These are phyloP conservation scores for Pseudogymnoascus sp. DNA, from an alignment of 2,329 filamentous ascomycete genomes.

Conservation along the genomic window DNA sequence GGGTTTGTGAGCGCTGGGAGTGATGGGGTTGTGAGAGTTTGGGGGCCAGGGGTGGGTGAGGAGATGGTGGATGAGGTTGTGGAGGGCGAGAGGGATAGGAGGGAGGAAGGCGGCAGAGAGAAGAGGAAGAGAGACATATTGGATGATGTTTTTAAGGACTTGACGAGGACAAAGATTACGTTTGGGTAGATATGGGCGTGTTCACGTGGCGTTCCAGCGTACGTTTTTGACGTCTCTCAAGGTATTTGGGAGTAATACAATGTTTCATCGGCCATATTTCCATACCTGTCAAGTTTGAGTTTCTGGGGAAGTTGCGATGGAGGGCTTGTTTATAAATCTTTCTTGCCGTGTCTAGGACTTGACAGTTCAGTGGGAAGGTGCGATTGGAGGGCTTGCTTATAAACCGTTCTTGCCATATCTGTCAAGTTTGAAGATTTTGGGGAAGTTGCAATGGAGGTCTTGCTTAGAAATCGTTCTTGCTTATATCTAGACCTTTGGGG, in stretches of 20 bases:
- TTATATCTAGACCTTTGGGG: too few species aligned
- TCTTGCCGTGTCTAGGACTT: too few species aligned
- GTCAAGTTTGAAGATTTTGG: too few species aligned
- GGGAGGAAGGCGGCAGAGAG: constrained; percentile 43
- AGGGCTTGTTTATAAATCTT: too few species aligned
- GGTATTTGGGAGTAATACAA: not conserved
- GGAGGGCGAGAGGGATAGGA: constrained; percentile 25
- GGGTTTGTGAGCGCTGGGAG: constrained; percentile 74
- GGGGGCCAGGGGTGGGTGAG: constrained; percentile 56
- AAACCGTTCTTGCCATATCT: too few species aligned
- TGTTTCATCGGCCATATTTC: not conserved
- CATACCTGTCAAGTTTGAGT: too few species aligned
- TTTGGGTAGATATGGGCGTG: constrained; percentile 36
- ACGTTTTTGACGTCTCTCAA: not conserved
- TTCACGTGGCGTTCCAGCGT: not conserved
- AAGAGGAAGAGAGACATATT: constrained; percentile 71
- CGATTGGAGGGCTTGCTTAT: too few species aligned
- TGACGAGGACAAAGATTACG: constrained; percentile 66
- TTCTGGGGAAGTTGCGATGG: too few species aligned
- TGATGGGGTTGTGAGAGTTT: constrained; percentile 76
- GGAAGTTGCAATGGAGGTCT: too few species aligned
- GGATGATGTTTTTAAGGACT: constrained; percentile 69
- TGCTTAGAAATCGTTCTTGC: too few species aligned
- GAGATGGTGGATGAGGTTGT: constrained; percentile 42
- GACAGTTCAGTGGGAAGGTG: too few species aligned